phyloP scores from a whole-genome alignment of 2,329 filamentous ascomycete species.

The Periconia sp. region DNA sequence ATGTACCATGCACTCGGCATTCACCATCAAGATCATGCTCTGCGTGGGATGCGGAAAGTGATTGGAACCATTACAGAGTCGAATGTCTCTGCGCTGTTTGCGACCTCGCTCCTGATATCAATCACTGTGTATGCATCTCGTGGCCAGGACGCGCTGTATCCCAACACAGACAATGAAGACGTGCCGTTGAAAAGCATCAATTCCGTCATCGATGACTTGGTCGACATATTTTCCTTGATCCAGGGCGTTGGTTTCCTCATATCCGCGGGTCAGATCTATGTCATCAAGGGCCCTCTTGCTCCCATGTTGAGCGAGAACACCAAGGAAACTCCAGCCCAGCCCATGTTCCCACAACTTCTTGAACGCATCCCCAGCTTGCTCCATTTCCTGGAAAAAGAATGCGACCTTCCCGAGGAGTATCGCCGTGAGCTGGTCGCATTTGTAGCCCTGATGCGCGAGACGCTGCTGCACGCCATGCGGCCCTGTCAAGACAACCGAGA shows the following conservation, averaged over 20 bases:
- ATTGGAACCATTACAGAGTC: conserved; percentile 31
- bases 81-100: conserved; percentile 35
- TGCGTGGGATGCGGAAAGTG: conserved; percentile 30
- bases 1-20: conserved; percentile 37
- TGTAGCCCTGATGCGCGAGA: conserved; percentile 21
- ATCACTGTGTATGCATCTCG: conserved; percentile 35
- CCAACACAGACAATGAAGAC: not conserved
- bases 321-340: conserved; percentile 26
- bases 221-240: conserved; percentile 39
- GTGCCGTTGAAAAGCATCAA: conserved; percentile 4
- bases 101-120: conserved; percentile 33
- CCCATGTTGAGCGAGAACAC: conserved; percentile 21
- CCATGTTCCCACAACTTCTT: conserved; percentile 27
- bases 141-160: conserved; percentile 22
- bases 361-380: conserved; percentile 21
- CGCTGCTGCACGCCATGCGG: conserved; percentile 21
- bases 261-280: conserved; percentile 15
- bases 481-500: conserved; percentile 36
- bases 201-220: conserved; percentile 30
- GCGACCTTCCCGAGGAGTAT: conserved; percentile 18
- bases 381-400: conserved; percentile 22
- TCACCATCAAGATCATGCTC: conserved; percentile 42
- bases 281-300: conserved; percentile 27
- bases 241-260: conserved; percentile 39
- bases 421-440: conserved; percentile 17